These are phyloP conservation scores for Pyrenophora teres DNA, from an alignment of 2,329 filamentous ascomycete species.

Conservation along the genomic window DNA sequence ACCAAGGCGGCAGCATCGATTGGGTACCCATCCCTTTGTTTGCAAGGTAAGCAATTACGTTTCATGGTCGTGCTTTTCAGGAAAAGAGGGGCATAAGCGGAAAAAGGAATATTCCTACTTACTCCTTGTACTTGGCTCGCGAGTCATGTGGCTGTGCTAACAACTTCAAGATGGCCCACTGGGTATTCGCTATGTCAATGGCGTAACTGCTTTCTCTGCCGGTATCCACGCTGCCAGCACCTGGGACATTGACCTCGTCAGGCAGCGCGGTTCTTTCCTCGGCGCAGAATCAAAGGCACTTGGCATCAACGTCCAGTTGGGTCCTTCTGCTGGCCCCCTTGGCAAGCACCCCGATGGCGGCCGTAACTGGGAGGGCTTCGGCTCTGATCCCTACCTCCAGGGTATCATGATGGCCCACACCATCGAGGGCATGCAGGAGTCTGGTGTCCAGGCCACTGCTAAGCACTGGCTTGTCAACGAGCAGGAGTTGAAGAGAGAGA, in stretches of 20 bases:
- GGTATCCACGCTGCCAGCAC: constrained; percentile 48
- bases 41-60: constrained; percentile 42
- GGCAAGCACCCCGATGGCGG: constrained; percentile 49
- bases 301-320: constrained; percentile 51
- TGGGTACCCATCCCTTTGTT: constrained; percentile 45
- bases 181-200: constrained; percentile 46
- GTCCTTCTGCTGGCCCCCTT: constrained; percentile 50
- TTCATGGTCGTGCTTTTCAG: background rate
- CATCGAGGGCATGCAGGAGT: constrained; percentile 52
- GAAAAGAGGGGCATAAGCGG: background rate
- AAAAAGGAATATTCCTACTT: too few species aligned
- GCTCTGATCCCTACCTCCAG: constrained; percentile 55
- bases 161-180: constrained; percentile 43
- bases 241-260: constrained; percentile 44
- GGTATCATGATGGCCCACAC: constrained; percentile 52
- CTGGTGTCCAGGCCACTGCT: constrained; percentile 49
- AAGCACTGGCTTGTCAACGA: constrained; percentile 66
- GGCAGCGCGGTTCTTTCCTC: constrained; percentile 42
- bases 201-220: constrained; percentile 47
- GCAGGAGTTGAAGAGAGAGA: constrained; percentile 61
- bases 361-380: constrained; percentile 57
- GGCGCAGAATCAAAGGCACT: constrained; percentile 49
- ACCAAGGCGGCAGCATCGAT: constrained; percentile 43
- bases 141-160: constrained; percentile 4
- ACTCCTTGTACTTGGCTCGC: too few species aligned